Percentiles rank a stretch among this genome's conserved stretches.
Evolutionary conservation across 2,329 filamentous ascomycete genomes (phyloP).

Genomic region (Dactylellina haptotyla): DNA sequence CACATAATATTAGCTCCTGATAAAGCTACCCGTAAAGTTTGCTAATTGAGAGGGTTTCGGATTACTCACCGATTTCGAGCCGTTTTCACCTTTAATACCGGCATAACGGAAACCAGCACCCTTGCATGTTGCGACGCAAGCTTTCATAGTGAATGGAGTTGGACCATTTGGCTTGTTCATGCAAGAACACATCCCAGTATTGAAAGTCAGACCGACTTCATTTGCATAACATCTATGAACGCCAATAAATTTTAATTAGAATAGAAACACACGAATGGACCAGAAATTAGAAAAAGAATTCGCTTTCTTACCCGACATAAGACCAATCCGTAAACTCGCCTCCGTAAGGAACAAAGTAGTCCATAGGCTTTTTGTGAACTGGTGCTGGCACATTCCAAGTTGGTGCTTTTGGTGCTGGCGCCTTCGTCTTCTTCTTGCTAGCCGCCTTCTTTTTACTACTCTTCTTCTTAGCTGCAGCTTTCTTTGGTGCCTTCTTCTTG

Average conservation of each 20-base stretch:
- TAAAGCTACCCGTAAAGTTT: too few species aligned
- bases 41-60: not conserved
- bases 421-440: too few species aligned
- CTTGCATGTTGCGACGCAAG: constrained; percentile 19
- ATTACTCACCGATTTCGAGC: constrained; percentile 1
- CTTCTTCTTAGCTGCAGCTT: too few species aligned
- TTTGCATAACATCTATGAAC: constrained; percentile 14
- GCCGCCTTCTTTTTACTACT: too few species aligned
- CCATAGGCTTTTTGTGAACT: too few species aligned
- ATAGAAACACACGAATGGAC: not conserved
- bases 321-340: constrained; percentile 1
- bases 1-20: too few species aligned
- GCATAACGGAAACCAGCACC: constrained; percentile 30
- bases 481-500: too few species aligned
- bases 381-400: too few species aligned
- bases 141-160: constrained; percentile 9
- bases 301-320: not conserved
- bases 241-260: too few species aligned
- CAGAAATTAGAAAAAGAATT: not conserved
- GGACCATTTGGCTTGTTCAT: not conserved
- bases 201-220: constrained; percentile 6
- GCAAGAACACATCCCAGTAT: constrained; percentile 13
- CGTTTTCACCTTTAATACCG: constrained; percentile 22
- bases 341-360: constrained; percentile 9
- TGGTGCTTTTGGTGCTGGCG: too few species aligned